phyloP scores from a whole-genome alignment of 164 flowering plant species.

The Stephania japonica region DNA sequence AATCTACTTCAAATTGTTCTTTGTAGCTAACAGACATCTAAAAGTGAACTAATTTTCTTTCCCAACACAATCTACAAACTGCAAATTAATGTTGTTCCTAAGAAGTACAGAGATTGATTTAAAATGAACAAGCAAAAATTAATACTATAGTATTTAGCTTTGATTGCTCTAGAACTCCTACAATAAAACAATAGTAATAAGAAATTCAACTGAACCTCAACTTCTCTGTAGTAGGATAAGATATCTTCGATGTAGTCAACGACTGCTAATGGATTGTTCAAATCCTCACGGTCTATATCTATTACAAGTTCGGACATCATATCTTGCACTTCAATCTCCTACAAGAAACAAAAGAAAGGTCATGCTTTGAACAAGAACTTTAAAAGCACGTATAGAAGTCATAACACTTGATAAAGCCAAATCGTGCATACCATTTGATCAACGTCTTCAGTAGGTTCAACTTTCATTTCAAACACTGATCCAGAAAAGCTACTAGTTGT shows the following conservation, averaged over 20 bases:
- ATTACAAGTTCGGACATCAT: conserved; percentile 34
- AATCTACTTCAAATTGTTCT: not conserved
- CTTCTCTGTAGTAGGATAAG: conserved; percentile 53
- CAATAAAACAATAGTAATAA: not conserved
- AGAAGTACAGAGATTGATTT: not conserved
- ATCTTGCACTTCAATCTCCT: conserved; percentile 79
- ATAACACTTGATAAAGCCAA: not conserved
- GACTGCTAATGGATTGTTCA: conserved; percentile 64
- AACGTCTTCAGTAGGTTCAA: conserved; percentile 68
- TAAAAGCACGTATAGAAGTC: not conserved
- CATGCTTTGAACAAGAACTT: not conserved
- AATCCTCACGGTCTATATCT: conserved; percentile 66
- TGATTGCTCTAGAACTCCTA: not conserved
- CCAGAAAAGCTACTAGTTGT: conserved; percentile 24
- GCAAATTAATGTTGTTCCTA: not conserved
- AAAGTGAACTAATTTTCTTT: not conserved
- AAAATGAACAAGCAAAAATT: not conserved
- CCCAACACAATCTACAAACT: not conserved
- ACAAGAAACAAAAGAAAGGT: conserved; percentile 9
- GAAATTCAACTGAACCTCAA: conserved; percentile 28
- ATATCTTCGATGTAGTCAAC: conserved; percentile 77
- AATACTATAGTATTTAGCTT: not conserved
- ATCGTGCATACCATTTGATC: conserved; percentile 49
- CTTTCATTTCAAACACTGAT: conserved; percentile 65
- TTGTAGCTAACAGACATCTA: not conserved